A percentile compares a stretch with the other conserved stretches of the same genome.
These are phyloP conservation scores for Lentinula boryana DNA, from an alignment of 768 basidiomycete genomes.

Conservation along the genomic window DNA sequence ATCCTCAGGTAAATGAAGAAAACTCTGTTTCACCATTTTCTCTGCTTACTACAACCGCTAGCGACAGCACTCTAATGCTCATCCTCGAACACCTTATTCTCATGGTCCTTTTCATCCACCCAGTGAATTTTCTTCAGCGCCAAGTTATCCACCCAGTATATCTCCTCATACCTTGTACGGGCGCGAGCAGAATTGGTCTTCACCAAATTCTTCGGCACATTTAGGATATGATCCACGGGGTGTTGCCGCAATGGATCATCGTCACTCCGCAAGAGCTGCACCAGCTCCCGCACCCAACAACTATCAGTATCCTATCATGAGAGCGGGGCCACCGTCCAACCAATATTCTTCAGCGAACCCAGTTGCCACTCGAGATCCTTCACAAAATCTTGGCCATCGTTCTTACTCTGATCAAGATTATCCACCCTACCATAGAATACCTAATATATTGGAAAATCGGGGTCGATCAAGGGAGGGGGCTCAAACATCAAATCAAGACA, in stretches of 20 bases:
- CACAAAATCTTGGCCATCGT: not conserved
- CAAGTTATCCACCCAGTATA: not conserved
- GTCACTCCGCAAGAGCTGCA: not conserved
- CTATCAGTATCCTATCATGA: not conserved
- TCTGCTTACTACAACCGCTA: not conserved
- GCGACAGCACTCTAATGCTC: not conserved
- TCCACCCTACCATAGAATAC: constrained; percentile 10
- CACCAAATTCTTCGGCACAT: not conserved
- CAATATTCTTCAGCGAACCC: not conserved
- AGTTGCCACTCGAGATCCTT: not conserved
- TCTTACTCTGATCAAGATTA: not conserved
- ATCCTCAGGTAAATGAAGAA: not conserved
- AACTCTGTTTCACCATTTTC: no score
- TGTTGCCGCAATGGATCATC: not conserved
- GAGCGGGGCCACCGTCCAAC: not conserved
- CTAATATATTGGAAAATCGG: constrained; percentile 15
- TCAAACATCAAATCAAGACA: not conserved
- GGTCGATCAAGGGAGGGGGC: constrained; percentile 23
- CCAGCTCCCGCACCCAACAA: not conserved
- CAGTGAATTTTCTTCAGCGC: not conserved
- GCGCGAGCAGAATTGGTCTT: not conserved
- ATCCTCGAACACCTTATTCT: not conserved
- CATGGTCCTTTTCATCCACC: not conserved
- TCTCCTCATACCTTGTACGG: not conserved
- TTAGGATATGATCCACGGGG: not conserved